Percentiles rank a stretch among this genome's conserved stretches.
Conservation (phyloP, 768 basidiomycete genomes). For the Royoungia palumana region DNA sequence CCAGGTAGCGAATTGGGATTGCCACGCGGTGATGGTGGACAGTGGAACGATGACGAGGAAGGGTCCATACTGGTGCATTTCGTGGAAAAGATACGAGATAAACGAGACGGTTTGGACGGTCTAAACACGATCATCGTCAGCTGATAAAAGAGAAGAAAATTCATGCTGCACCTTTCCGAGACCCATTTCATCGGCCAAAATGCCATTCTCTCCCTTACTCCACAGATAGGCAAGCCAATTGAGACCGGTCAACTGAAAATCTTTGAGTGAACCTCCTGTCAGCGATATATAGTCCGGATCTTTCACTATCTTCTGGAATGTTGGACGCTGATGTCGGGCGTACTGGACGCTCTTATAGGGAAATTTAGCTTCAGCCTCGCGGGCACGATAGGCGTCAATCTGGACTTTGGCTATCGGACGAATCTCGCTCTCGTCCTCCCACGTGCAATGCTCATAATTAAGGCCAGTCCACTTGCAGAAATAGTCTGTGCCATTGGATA, state of each 20-base stretch:
- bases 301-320: constrained; percentile 77
- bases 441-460: constrained; percentile 93
- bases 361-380: constrained; percentile 76
- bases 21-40: constrained; percentile 98
- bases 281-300: constrained; percentile 81
- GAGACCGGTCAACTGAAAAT: constrained; percentile 96
- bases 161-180: constrained; percentile 75
- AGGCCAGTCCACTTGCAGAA: constrained; percentile 97
- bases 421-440: constrained; percentile 85
- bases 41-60: constrained; percentile 97
- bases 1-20: constrained; percentile 91
- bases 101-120: constrained; percentile 96
- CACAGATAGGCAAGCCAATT: constrained; percentile 99
- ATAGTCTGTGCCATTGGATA: constrained; percentile 63
- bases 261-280: constrained; percentile 87
- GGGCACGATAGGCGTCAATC: constrained; percentile 73
- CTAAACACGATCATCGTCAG: constrained; percentile 36
- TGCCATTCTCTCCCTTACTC: constrained; percentile 93
- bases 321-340: constrained; percentile 62
- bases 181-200: constrained; percentile 99
- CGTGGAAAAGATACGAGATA: constrained; percentile 92
- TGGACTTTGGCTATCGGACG: constrained; percentile 71
- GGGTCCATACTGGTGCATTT: constrained; percentile 90
- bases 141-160: not conserved
- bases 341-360: constrained; percentile 82